Percentiles rank a stretch among this genome's conserved stretches.
These are phyloP conservation scores for Fomitopsis palustris DNA, from an alignment of 1,284 basidiomycete genomes.

Conservation along the genomic window DNA sequence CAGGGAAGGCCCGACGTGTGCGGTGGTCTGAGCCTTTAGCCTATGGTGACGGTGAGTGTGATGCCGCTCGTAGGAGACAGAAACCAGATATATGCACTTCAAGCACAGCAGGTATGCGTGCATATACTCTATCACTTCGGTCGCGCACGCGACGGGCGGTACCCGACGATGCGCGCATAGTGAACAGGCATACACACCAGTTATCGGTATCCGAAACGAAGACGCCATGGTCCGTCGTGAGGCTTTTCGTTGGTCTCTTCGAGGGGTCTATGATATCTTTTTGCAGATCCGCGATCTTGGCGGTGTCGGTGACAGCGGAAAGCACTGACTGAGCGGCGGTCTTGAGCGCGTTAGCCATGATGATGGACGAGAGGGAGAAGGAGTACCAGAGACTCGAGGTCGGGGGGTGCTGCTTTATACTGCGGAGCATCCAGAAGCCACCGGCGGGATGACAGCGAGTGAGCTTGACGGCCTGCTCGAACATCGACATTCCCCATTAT, in stretches of 20 bases:
- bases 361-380: neutral
- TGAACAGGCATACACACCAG: constrained; percentile 42
- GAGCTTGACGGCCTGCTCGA: neutral
- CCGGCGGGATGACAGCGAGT: neutral
- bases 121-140: no score
- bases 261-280: constrained; percentile 37
- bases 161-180: neutral
- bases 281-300: constrained; percentile 45
- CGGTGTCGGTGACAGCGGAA: constrained; percentile 25
- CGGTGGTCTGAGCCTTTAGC: constrained; percentile 48
- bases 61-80: neutral
- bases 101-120: neutral
- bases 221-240: constrained; percentile 64
- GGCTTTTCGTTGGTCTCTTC: constrained; percentile 27
- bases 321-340: constrained; percentile 25
- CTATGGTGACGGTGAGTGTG: constrained; percentile 28
- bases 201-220: constrained; percentile 59
- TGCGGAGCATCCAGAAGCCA: neutral
- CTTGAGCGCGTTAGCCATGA: constrained; percentile 20
- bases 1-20: constrained; percentile 47
- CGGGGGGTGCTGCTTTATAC: neutral
- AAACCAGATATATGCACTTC: neutral
- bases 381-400: neutral
- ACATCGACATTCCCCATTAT: neutral
- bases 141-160: no score